Evolutionary conservation across 371 early-diverging fungal species (phyloP).

Genomic region (Mucor circinelloides): DNA sequence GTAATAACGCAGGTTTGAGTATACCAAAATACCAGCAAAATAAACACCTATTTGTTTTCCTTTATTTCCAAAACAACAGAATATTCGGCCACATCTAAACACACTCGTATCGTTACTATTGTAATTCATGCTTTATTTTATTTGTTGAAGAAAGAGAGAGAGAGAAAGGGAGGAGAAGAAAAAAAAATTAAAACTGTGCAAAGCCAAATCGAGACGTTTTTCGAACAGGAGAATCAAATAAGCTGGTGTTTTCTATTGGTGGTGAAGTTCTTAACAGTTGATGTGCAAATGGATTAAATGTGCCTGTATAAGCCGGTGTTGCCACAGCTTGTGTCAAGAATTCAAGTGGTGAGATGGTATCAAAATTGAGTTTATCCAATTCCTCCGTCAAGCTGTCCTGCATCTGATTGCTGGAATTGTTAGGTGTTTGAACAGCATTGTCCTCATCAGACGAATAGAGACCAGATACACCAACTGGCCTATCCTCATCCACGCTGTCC

Average conservation of each 20-base stretch:
- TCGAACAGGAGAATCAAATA: conserved; percentile 41
- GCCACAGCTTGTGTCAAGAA: conserved; percentile 39
- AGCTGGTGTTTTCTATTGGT: neutral
- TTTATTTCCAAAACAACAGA: conserved; percentile 34
- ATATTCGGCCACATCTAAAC: conserved; percentile 25
- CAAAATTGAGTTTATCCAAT: neutral
- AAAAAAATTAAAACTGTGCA: conserved; percentile 31
- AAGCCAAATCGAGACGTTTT: conserved; percentile 52
- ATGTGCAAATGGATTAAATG: conserved; percentile 50
- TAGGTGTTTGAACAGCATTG: neutral
- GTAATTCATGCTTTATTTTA: conserved; percentile 6
- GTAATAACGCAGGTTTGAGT: neutral
- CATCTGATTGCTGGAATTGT: neutral
- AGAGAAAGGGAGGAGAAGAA: neutral
- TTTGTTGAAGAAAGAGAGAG: neutral
- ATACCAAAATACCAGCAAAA: conserved; percentile 51
- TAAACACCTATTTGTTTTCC: conserved; percentile 50
- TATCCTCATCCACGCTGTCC: conserved; percentile 16
- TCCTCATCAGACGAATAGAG: conserved; percentile 20
- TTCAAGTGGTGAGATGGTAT: conserved; percentile 32
- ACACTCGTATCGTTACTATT: conserved; percentile 10
- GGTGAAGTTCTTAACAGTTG: conserved; percentile 37
- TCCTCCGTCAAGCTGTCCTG: neutral
- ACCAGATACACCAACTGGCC: conserved; percentile 39
- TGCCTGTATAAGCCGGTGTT: conserved; percentile 38